Percentiles rank a stretch among this genome's conserved stretches.
Evolutionary conservation across 441 rosid species (phyloP).

Genomic region (Adansonia rubrostipa): DNA sequence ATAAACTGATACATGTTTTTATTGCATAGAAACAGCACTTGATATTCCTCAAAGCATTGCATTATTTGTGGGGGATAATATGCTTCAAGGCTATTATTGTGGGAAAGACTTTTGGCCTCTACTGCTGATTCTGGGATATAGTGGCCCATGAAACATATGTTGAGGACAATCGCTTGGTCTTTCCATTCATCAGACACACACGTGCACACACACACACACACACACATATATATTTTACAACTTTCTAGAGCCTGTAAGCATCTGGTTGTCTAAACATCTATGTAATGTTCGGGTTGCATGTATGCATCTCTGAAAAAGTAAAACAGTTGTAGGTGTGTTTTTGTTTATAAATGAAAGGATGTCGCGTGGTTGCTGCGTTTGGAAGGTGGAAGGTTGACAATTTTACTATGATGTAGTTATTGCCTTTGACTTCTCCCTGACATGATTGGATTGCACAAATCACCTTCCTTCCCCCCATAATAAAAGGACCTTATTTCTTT

Average conservation of each 20-base stretch:
- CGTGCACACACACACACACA: not conserved
- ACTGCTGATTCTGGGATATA: not conserved
- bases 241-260: not conserved
- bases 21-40: not conserved
- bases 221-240: not conserved
- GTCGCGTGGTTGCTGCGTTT: not conserved
- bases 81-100: not conserved
- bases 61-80: constrained; percentile 1
- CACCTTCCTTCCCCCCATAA: not conserved
- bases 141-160: not conserved
- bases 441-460: constrained; percentile 8
- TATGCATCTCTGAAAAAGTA: not conserved
- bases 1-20: not conserved
- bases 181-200: not conserved
- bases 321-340: constrained; percentile 1
- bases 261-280: constrained; percentile 7
- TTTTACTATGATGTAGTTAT: not conserved
- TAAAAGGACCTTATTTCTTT: not conserved
- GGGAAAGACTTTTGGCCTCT: not conserved
- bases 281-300: not conserved
- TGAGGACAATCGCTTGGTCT: not conserved
- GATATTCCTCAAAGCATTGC: not conserved
- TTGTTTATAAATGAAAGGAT: not conserved
- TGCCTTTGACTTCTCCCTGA: not conserved
- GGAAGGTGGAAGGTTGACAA: not conserved